Evolutionary conservation across 2,329 filamentous ascomycete species (phyloP).

Genomic region (Ophiostoma himal-ulmi): DNA sequence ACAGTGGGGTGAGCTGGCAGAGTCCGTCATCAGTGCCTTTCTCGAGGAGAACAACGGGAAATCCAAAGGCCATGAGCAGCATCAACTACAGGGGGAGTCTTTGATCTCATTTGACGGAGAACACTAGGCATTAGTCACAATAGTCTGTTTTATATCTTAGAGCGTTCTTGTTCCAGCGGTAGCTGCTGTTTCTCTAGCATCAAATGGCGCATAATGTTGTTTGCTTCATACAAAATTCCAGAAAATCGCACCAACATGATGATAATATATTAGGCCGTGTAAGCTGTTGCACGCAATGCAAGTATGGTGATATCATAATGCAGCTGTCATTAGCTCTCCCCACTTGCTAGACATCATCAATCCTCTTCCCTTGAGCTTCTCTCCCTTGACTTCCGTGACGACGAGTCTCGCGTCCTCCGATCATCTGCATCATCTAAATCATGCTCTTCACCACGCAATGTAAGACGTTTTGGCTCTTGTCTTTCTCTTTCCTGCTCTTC

Average conservation of each 20-base stretch:
- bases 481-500: neutral
- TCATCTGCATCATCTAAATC: neutral
- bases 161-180: slow-evolving; percentile 1
- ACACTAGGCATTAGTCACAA: neutral
- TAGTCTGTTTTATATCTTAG: neutral
- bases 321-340: neutral
- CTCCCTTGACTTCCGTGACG: slow-evolving; percentile 16
- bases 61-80: neutral
- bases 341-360: neutral
- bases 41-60: slow-evolving; percentile 6
- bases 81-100: neutral
- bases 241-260: too few species aligned
- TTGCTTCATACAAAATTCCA: neutral
- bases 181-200: neutral
- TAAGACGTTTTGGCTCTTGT: slow-evolving; percentile 14
- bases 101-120: slow-evolving; percentile 10
- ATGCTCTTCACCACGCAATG: slow-evolving; percentile 12
- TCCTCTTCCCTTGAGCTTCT: neutral
- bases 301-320: neutral
- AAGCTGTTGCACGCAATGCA: neutral
- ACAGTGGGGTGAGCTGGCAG: slow-evolving; percentile 22
- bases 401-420: slow-evolving; percentile 14
- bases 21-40: slow-evolving; percentile 21
- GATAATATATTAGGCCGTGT: neutral
- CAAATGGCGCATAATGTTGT: neutral